These are phyloP conservation scores for Blastomyces emzantsi DNA, from an alignment of 2,329 filamentous ascomycete species.

Conservation along the genomic window DNA sequence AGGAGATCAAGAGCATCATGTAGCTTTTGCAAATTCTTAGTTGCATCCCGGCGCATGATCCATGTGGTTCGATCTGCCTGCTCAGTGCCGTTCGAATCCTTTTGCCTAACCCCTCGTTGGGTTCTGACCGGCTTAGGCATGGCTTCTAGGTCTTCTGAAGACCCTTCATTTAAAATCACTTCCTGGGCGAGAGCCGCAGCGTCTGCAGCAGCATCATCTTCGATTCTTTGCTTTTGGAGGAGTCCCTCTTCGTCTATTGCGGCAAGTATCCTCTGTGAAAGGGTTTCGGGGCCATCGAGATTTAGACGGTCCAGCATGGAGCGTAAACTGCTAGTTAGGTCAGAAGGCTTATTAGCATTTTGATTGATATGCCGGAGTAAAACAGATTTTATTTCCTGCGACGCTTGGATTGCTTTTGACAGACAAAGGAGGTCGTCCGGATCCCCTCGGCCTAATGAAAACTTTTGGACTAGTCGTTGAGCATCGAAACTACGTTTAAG, in stretches of 20 bases:
- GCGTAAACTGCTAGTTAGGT: constrained; percentile 20
- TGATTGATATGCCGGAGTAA: constrained; percentile 21
- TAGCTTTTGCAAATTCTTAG: constrained; percentile 52
- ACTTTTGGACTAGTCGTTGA: constrained; percentile 84
- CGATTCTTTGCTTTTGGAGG: constrained; percentile 65
- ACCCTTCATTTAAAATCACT: constrained; percentile 57
- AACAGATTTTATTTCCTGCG: constrained; percentile 51
- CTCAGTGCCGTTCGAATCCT: constrained; percentile 28
- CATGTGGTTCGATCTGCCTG: constrained; percentile 44
- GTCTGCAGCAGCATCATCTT: constrained; percentile 61
- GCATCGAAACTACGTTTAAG: constrained; percentile 74
- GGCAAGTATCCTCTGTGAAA: constrained; percentile 61
- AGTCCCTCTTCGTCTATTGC: constrained; percentile 92
- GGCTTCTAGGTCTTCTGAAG: constrained; percentile 46
- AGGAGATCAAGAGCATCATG: constrained; percentile 59
- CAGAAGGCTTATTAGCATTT: constrained; percentile 19
- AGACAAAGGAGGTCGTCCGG: constrained; percentile 81
- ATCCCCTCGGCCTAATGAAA: constrained; percentile 84
- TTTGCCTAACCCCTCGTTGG: constrained; percentile 23
- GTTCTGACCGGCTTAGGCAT: constrained; percentile 45
- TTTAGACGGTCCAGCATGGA: constrained; percentile 27
- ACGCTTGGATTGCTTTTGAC: constrained; percentile 69
- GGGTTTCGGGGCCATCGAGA: constrained; percentile 55
- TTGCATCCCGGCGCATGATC: constrained; percentile 60
- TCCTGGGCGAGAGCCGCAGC: constrained; percentile 66